These are phyloP conservation scores for Penicillium oxalicum DNA, from an alignment of 2,329 filamentous ascomycete species.

Conservation along the genomic window DNA sequence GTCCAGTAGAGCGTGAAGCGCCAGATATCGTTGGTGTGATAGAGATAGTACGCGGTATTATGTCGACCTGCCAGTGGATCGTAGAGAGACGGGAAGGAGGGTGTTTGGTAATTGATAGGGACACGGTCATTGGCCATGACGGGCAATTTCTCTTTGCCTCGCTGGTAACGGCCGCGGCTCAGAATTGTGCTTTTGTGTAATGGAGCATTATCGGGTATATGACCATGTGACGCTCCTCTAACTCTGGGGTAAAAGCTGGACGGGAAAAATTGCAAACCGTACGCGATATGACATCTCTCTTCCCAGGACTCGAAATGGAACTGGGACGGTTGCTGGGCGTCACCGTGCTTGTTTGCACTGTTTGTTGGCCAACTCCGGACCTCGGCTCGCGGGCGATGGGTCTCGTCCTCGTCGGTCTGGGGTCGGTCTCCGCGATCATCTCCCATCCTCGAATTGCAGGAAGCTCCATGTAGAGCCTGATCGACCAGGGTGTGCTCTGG, in stretches of 20 bases:
- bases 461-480: slow-evolving; percentile 14
- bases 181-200: not conserved
- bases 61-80: slow-evolving; percentile 58
- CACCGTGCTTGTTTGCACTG: slow-evolving; percentile 27
- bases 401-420: slow-evolving; percentile 13
- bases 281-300: no score
- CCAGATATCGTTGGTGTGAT: slow-evolving; percentile 72
- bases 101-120: slow-evolving; percentile 58
- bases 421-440: slow-evolving; percentile 28
- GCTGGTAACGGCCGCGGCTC: no score
- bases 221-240: not conserved
- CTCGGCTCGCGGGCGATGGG: slow-evolving; percentile 21
- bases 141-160: not conserved
- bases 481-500: slow-evolving; percentile 4
- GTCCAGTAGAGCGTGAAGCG: slow-evolving; percentile 86
- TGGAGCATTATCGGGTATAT: not conserved
- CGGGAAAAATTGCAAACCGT: no score
- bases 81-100: slow-evolving; percentile 75
- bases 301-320: no score
- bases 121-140: slow-evolving; percentile 37
- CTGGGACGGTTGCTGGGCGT: not conserved
- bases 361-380: slow-evolving; percentile 31
- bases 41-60: slow-evolving; percentile 60
- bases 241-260: no score
- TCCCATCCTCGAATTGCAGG: not conserved